A percentile compares a stretch with the other conserved stretches of the same genome.
phyloP scores from a whole-genome alignment of 73 alveolate species.

The Tetrahymena elliotti region DNA sequence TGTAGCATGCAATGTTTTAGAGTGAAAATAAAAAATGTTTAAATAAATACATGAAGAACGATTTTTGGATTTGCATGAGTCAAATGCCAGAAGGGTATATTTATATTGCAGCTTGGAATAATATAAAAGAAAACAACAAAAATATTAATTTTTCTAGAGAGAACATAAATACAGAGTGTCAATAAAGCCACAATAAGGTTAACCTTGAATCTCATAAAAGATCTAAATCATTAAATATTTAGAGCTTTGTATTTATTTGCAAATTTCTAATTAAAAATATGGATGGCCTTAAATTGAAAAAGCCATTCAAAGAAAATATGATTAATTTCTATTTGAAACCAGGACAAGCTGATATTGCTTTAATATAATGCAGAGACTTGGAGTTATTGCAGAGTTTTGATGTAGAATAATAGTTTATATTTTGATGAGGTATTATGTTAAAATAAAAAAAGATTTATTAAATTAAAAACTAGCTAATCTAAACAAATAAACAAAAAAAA shows the following conservation, averaged over 20 bases:
- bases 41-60: background rate
- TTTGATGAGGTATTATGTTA: background rate
- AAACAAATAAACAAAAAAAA: too few species aligned
- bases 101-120: background rate
- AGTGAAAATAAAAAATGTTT: background rate
- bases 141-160: background rate
- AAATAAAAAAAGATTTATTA: background rate
- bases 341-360: background rate
- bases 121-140: background rate
- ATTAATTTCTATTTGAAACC: background rate
- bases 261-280: background rate
- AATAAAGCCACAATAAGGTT: background rate
- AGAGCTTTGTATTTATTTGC: background rate
- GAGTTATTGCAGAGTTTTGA: background rate
- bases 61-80: background rate
- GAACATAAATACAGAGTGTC: background rate
- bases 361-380: background rate
- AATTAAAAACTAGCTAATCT: background rate
- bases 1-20: background rate
- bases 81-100: background rate
- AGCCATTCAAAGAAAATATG: background rate
- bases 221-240: too few species aligned
- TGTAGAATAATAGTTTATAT: background rate
- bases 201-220: too few species aligned
- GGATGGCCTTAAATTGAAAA: background rate